Base-by-base conservation (phyloP, 2,329 filamentous ascomycete species). In the Colletotrichum somersetense region DNA sequence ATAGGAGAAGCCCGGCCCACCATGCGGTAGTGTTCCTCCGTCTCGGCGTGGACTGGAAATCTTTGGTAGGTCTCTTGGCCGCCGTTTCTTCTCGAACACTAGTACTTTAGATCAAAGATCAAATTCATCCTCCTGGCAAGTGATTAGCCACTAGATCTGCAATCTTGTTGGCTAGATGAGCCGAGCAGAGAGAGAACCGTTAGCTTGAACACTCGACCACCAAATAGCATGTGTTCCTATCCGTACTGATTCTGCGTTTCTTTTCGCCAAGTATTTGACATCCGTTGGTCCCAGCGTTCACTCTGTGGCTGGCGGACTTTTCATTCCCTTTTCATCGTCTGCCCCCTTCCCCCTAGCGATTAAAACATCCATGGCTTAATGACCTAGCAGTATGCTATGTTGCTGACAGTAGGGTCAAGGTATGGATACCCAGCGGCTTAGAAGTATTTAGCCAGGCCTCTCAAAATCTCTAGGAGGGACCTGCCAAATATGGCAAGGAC, bases 1-100 rank as follows among this genome's bases (percentile, higher is more conserved):
- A 23, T 26, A 42, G 46, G 20, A 42, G 61, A 42, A 53, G 61
- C 61, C 7, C 23, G 44, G 48, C n/a, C 33, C 33, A 52, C 61
- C 23, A 38, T 20, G 61, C 33, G 61, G 46, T 62, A 52, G 61
- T n/a, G 61, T 42, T 33, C 61, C 55, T 40, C 55, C 61, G 61
- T 38, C 46, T 62, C 61, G 48, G 23, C n/a, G 61, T 53, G n/a
- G 46, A 50, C 30, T 14, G 33, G 30, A 38, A 35, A 62, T 50
- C n/a, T 7, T 30, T 11, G 33, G 23, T 11, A 23, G 23, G 59
- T 62, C 44, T 52, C 14, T 14, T 16, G 18, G 53, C 59, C 33
- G 16, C 7, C 12, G 33, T 62, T 23, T 62, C 59, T 44, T 62
- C 46, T 38, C 16, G 23, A 62, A 14, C n/a, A 26, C 18, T 20